Base-by-base conservation (phyloP, 179 eudicot genomes). In the Monotropa hypopitys region DNA sequence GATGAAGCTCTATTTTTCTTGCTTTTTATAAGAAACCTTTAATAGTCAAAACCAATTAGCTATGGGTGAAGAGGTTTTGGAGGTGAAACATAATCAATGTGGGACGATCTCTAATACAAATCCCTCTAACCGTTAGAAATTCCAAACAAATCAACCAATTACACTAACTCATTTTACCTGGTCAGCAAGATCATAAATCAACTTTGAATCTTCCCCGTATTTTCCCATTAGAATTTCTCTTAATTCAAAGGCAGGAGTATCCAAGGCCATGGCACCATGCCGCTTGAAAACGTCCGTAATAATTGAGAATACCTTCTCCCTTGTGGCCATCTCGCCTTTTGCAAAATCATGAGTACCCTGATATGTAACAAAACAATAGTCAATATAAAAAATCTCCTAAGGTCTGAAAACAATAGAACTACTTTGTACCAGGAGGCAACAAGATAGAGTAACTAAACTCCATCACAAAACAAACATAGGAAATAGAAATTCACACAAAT, bases 341-440 rank as follows among this genome's bases (percentile, higher is more conserved):
- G 98, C 89, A 86, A 93, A 93, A 83, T 96, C 99, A 51, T 92
- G 98, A 69, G 99, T 93, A 72, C 99, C 99, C 99, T 96, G 87
- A 33, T 47, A 79, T 47, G 70, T 28, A 77, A 32, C 35, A 74
- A 79, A 76, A 47, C n/a, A 4, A 50, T 61, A 46, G 16, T 13
- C 3, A 70, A 40, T 7, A 53, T 51, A 11, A 35, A 53, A 72
- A 53, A 35, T 2, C 23, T 54, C 33, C 12, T 53, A 33, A 5
- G 12, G 32, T 10, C 30, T 20, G 49, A 54, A 18, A 54, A 4
- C 0, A 35, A 35, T 21, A 21, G 15, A 38, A 45, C 35, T 54
- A 73, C 9, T 11, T 21, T 54, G 35, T 21, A 54, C n/a, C 76
- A 54, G 38, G 71, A 76, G 43, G 26, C 21, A 12, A 18, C 20